Percentiles rank a stretch among this genome's conserved stretches.
phyloP scores from a whole-genome alignment of 306 rosid species.

The Castanea sativa region DNA sequence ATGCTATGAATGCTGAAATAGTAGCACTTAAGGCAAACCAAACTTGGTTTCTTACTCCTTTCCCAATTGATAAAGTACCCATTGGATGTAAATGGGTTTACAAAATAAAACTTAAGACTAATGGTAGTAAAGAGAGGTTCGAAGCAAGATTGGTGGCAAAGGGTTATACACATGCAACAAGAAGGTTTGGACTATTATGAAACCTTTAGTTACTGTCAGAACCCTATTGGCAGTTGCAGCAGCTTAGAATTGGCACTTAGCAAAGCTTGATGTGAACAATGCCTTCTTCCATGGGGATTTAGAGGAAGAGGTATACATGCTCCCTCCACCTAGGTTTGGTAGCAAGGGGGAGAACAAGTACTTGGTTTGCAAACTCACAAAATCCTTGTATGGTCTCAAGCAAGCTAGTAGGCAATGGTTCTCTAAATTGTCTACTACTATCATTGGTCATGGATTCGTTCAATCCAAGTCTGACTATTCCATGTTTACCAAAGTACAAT shows the following conservation, averaged over 20 bases:
- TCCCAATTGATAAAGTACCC: background rate
- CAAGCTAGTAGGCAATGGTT: background rate
- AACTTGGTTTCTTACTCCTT: background rate
- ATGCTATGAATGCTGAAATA: background rate
- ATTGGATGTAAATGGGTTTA: background rate
- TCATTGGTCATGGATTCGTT: background rate
- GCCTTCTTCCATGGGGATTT: background rate
- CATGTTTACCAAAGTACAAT: background rate
- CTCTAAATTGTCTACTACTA: background rate
- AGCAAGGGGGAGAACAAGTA: background rate
- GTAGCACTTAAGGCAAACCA: background rate
- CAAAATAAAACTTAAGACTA: background rate
- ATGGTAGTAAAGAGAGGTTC: background rate
- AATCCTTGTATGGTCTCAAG: background rate
- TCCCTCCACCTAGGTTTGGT: background rate
- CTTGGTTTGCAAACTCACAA: background rate
- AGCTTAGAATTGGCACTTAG: background rate
- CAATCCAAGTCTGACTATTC: background rate
- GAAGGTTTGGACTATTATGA: background rate
- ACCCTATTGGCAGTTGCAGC: background rate
- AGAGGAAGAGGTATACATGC: background rate
- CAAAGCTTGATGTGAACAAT: background rate
- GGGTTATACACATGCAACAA: background rate
- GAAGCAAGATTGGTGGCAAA: background rate
- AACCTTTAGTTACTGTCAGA: background rate